phyloP scores from a whole-genome alignment of 2,329 filamentous ascomycete genomes.

The Pseudocercospora fijiensis region DNA sequence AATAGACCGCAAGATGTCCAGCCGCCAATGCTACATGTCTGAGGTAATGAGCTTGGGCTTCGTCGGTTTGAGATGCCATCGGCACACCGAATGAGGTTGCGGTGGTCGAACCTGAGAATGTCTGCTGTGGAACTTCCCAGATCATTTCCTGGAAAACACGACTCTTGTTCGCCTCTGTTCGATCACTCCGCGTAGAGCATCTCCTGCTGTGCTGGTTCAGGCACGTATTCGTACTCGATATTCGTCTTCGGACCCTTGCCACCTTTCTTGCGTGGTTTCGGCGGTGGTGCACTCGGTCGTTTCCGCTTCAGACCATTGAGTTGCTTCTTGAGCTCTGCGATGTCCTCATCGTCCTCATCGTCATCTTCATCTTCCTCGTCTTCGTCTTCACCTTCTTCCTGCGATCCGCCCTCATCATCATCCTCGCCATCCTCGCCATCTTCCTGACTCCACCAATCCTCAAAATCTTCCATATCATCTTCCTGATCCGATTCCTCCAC shows the following conservation, averaged over 20 bases:
- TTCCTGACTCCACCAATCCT: slow-evolving; percentile 76
- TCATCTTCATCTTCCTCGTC: slow-evolving; percentile 46
- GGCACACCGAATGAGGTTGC: no score
- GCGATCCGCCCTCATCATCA: slow-evolving; percentile 57
- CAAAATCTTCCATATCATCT: slow-evolving; percentile 79
- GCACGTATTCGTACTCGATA: slow-evolving; percentile 77
- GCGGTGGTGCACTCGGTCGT: slow-evolving; percentile 49
- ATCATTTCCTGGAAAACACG: neutral
- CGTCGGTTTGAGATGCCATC: no score
- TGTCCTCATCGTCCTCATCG: slow-evolving; percentile 53
- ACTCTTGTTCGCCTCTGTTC: neutral
- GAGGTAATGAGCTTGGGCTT: no score
- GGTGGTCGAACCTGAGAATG: no score
- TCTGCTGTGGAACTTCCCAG: no score
- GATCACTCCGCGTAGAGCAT: slow-evolving; percentile 34
- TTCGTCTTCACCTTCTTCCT: slow-evolving; percentile 45
- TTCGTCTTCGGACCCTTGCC: slow-evolving; percentile 62
- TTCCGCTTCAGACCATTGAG: slow-evolving; percentile 59
- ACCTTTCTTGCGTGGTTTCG: slow-evolving; percentile 60
- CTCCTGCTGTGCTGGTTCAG: slow-evolving; percentile 54
- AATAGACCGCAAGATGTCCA: no score
- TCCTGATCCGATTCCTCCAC: slow-evolving; percentile 72
- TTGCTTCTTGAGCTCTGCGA: slow-evolving; percentile 58
- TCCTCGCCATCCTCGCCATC: slow-evolving; percentile 42
- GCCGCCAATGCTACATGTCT: no score